Evolutionary conservation across 2,329 filamentous ascomycete species (phyloP), one percentile per base, ranked within the genome.

Genomic region (Dendrostoma leiphaemia): DNA sequence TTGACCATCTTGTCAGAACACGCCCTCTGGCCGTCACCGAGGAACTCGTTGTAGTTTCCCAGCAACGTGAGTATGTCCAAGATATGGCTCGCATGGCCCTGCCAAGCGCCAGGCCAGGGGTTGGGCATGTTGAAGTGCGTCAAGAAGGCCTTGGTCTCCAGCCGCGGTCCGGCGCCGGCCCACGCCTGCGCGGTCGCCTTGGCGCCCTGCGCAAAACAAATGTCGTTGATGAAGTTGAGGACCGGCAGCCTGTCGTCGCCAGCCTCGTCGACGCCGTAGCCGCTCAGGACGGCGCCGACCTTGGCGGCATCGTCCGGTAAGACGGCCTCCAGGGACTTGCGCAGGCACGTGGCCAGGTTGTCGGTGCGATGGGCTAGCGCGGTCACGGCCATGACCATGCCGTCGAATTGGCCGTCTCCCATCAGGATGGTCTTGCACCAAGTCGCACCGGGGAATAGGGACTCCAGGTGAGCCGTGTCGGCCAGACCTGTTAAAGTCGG

Each of bases 81-180:
- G 26, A 76, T 71, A 59, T 79, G 76, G 2, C 64, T 69, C 1
- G 74, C 66, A 29, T 64, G 60, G 2, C 71, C 72, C 54, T 74
- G 69, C 65, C 62, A 74, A 2, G 64, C 63, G 1, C 76, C 76
- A 2, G 71, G 65, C 72, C 74, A 79, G 0, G 75, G 73, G 54
- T 78, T 79, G 0, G 67, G 69, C 53, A 75, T 73, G 58, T 78
- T 77, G 69, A 78, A 78, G 48, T 71, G 69, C 51, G 31, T 26
- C 8, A 62, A 51, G 50, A 52, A 57, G 1, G 44, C 44, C 28
- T 56, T 50, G 0, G 54, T 57, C 0, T 29, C 46, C 6, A 57
- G 41, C 17, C 38, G 44, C 17, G 50, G 8, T 3, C 40, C 46
- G 3, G 55, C 43, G 2, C 12, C 43, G 8, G 55, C 51, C 31